Evolutionary conservation across 352 stramenopile species (phyloP), one percentile per base, ranked within the genome.

Genomic region (Globisporangium cederbergense): DNA sequence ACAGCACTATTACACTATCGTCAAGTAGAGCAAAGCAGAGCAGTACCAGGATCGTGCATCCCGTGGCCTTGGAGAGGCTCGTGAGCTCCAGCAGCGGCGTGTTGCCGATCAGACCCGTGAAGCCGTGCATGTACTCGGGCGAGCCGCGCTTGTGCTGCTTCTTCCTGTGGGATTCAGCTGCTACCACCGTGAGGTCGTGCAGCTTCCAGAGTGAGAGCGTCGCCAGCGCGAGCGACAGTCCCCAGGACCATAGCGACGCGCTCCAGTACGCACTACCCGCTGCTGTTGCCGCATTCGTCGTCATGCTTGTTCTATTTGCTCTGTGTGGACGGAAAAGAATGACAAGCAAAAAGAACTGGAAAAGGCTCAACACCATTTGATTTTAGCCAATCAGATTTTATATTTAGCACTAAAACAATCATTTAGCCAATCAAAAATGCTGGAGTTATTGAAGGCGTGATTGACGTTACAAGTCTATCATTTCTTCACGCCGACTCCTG

Each of bases 71-170:
- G 9, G 91, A 98, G n/a, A 98, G 66, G 61, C 81, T 95, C 16
- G 76, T 73, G 43, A 99, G 82, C 62, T 95, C 76, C 3, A 99
- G 76, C 51, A 99, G 71, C 14, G 95, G 95, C 25, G 96, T 99
- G 65, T 97, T 92, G 43, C 95, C 95, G 52, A 99, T 86, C 22
- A 98, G 70, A 9, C 87, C 89, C 43, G 92, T 80, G 59, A 98
- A 97, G 22, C 81, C 84, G 30, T 77, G 64, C 16, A 67, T 70
- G 47, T 75, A 72, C 46, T 30, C 13, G 18, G 38, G 70, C 62
- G 45, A 28, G 32, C 43, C 58, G 18, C 36, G 65, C 65, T 64
- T 72, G 64, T 45, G 71, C 42, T 57, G 50, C 28, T 56, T 73
- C 72, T 47, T 73, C 72, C 45, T 73, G 67, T 18, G 14, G 45